Percentiles rank a stretch among this genome's conserved stretches.
Conservation (phyloP, 495 filamentous ascomycete genomes). For the Amphirosellinia nigrospora region DNA sequence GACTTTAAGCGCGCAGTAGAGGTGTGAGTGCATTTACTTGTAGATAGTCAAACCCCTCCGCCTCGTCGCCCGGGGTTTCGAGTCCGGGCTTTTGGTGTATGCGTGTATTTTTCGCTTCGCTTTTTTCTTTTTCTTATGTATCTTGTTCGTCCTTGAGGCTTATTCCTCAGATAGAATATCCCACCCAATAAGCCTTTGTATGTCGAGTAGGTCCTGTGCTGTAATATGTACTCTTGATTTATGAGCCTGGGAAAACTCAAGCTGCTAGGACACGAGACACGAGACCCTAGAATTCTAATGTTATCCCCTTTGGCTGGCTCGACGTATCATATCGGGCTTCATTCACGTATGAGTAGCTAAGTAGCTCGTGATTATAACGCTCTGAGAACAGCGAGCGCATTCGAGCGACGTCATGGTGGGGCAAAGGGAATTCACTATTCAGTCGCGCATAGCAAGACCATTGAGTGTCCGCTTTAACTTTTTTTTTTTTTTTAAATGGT, state of each 20-base stretch:
- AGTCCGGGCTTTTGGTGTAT: background rate
- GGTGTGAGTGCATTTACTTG: background rate
- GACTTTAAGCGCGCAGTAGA: background rate
- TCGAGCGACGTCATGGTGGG: background rate
- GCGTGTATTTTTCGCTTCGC: background rate
- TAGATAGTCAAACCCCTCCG: too few relatives aligned
- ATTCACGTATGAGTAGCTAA: background rate
- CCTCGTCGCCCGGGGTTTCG: too few relatives aligned
- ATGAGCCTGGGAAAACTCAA: background rate
- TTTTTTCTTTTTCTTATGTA: background rate
- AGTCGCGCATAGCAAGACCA: background rate
- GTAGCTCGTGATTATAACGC: background rate
- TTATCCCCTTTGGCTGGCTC: background rate
- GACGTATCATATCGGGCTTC: background rate
- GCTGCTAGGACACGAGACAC: background rate
- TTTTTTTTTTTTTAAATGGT: background rate
- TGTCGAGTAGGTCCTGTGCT: too few relatives aligned
- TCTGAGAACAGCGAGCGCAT: background rate
- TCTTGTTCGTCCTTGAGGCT: background rate
- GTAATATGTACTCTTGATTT: background rate
- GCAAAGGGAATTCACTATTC: background rate
- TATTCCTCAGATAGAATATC: background rate
- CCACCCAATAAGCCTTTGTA: too few relatives aligned
- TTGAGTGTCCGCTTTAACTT: background rate
- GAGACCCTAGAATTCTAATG: too few relatives aligned